A percentile compares a stretch with the other conserved stretches of the same genome.
These are phyloP conservation scores for Moesziomyces sp. DNA, from an alignment of 1,284 basidiomycete species.

Conservation along the genomic window DNA sequence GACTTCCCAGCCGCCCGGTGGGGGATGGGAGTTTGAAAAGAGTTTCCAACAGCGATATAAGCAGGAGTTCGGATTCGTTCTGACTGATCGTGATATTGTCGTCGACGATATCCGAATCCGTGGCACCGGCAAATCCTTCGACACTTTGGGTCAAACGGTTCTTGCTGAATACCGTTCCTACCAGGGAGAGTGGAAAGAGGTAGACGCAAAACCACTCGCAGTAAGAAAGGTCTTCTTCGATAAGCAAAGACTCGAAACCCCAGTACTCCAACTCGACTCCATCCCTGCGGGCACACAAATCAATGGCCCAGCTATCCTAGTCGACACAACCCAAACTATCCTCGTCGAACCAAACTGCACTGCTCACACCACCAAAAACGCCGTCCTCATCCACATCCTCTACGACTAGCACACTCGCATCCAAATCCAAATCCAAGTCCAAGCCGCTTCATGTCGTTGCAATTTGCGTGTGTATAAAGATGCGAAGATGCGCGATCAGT, in stretches of 20 bases:
- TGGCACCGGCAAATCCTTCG: constrained; percentile 86
- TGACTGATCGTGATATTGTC: constrained; percentile 80
- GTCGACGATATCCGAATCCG: constrained; percentile 90
- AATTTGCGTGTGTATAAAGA: not conserved
- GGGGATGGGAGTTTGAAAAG: constrained; percentile 78
- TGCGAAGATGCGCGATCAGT: no score
- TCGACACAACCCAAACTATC: constrained; percentile 92
- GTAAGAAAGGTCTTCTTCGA: constrained; percentile 81
- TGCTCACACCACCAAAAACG: constrained; percentile 52
- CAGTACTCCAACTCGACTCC: constrained; percentile 79
- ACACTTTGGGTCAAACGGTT: constrained; percentile 82
- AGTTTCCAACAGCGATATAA: constrained; percentile 74
- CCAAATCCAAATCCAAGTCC: no score
- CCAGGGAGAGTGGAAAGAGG: no score
- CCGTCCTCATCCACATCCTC: constrained; percentile 53
- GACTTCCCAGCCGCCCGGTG: constrained; percentile 75
- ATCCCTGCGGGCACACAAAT: constrained; percentile 79
- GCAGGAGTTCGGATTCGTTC: constrained; percentile 83
- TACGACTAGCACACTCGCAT: constrained; percentile 21
- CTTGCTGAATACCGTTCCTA: constrained; percentile 73
- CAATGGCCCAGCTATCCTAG: constrained; percentile 84
- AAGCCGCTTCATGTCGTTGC: no score
- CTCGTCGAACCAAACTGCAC: constrained; percentile 71
- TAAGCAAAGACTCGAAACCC: constrained; percentile 78
- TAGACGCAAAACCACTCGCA: constrained; percentile 58